Base-by-base conservation (phyloP, 371 early-diverging fungal species). In the Ordospora colligata region DNA sequence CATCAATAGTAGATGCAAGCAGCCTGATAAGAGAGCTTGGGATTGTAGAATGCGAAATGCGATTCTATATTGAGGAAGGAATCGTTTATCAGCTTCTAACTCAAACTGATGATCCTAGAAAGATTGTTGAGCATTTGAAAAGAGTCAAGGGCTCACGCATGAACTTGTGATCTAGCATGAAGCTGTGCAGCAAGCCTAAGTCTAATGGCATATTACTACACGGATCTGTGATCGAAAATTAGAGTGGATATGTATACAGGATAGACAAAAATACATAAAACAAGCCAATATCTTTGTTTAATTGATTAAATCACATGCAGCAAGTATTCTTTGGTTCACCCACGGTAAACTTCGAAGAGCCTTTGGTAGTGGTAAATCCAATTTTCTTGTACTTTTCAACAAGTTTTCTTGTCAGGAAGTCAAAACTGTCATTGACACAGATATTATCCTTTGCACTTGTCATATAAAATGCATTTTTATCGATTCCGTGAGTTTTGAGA, bases 381-480 rank as follows among this genome's bases (percentile, higher is more conserved):
- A 40, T 50, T 43, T 21, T 66, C 27, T 69, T 68, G 21, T 44
- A 12, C 46, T 75, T 79, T 6, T 71, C 52, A 8, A 75, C 47
- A 10, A 74, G 54, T 44, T n/a, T 69, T 47, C 47, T 50, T 6
- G 81, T 66, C 19, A 82, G 50, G 9, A 27, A 44, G 11, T 69
- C 70, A 73, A 82, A 82, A 1, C 45, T 69, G 11, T 75, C 62
- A 45, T 69, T 58, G 1, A 82, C 78, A 49, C 45, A 17, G 62
- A 77, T 37, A 47, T 79, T 71, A n/a, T 76, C 74, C 63, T 77
- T 79, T 46, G 82, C 82, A 75, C 82, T 82, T 1, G 78, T 78
- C 47, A 77, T 68, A 46, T 52, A 58, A 73, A 73, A 82, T 45
- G 44, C 12, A 10, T 52, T 52, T 37, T 66, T 67, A n/a, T 25